Conservation (phyloP, 495 filamentous ascomycete species). For the Daldinia bambusicola region DNA sequence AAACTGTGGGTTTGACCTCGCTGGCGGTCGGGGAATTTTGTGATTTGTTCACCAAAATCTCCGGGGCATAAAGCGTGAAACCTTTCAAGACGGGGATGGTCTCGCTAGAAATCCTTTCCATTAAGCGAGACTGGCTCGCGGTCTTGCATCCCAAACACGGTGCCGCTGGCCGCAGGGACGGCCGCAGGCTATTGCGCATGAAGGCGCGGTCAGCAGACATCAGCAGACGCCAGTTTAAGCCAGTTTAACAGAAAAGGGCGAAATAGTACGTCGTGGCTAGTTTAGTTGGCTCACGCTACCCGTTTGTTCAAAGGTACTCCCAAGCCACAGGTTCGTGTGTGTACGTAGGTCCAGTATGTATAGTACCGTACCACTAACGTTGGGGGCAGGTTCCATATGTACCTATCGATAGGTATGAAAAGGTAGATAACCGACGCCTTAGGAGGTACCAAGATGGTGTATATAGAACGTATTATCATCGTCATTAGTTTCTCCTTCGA, state of each 20-base stretch:
- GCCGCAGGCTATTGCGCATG: conserved; percentile 49
- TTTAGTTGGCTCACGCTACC: conserved; percentile 19
- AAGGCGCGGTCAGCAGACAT: conserved; percentile 47
- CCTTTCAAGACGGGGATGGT: conserved; percentile 26
- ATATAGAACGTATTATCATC: conserved; percentile 16
- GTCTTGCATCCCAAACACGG: conserved; percentile 36
- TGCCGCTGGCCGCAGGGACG: conserved; percentile 46
- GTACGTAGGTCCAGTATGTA: not conserved
- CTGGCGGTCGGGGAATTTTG: conserved; percentile 25
- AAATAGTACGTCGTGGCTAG: conserved; percentile 26
- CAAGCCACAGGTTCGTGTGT: conserved; percentile 37
- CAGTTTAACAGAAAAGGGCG: not conserved
- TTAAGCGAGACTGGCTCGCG: conserved; percentile 37
- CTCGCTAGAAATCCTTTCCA: conserved; percentile 26
- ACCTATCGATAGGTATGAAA: conserved; percentile 13
- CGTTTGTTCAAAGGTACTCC: conserved; percentile 5
- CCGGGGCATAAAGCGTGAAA: conserved; percentile 39
- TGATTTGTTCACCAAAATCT: conserved; percentile 38
- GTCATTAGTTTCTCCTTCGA: conserved; percentile 12
- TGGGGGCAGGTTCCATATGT: conserved; percentile 7
- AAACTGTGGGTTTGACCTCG: conserved; percentile 11
- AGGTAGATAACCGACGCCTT: conserved; percentile 27
- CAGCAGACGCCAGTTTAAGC: conserved; percentile 24
- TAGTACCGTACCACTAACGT: too few species aligned
- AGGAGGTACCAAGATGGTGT: conserved; percentile 20